Evolutionary conservation across 345 rosid species (phyloP).

Genomic region (Gossypium raimondii): DNA sequence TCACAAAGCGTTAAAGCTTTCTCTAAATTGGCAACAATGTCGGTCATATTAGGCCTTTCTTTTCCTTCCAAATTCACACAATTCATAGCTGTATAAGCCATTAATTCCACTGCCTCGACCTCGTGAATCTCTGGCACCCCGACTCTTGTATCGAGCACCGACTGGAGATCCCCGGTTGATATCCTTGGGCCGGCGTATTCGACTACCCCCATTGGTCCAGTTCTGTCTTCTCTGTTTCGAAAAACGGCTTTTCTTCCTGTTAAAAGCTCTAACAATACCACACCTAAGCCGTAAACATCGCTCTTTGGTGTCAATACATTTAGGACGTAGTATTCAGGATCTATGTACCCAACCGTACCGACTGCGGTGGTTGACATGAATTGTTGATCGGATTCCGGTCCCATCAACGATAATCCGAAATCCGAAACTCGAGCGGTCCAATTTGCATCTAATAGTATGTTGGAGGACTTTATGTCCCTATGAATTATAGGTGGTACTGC

Average conservation of each 20-base stretch:
- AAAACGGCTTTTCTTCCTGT: constrained; percentile 57
- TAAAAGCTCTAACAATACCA: constrained; percentile 53
- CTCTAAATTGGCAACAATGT: constrained; percentile 50
- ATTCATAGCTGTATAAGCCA: constrained; percentile 41
- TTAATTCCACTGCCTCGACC: constrained; percentile 41
- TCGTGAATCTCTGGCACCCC: constrained; percentile 31
- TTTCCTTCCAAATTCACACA: constrained; percentile 54
- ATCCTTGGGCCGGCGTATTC: constrained; percentile 39
- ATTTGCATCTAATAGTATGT: constrained; percentile 47
- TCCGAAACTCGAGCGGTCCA: constrained; percentile 63
- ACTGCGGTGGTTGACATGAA: constrained; percentile 41
- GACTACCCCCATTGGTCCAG: constrained; percentile 36
- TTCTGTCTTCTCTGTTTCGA: constrained; percentile 30
- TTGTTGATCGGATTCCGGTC: constrained; percentile 40
- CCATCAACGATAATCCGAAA: constrained; percentile 54
- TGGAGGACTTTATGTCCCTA: constrained; percentile 71
- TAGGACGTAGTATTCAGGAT: constrained; percentile 58
- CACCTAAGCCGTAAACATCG: constrained; percentile 63
- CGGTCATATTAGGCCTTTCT: constrained; percentile 46
- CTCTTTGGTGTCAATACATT: constrained; percentile 48
- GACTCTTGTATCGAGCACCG: constrained; percentile 40
- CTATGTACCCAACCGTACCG: constrained; percentile 68
- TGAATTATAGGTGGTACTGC: constrained; percentile 67
- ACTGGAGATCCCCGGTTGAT: constrained; percentile 27
- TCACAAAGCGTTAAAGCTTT: constrained; percentile 41